Base-by-base conservation (phyloP, 1,284 basidiomycete genomes). In the Anthracocystis walkeri region DNA sequence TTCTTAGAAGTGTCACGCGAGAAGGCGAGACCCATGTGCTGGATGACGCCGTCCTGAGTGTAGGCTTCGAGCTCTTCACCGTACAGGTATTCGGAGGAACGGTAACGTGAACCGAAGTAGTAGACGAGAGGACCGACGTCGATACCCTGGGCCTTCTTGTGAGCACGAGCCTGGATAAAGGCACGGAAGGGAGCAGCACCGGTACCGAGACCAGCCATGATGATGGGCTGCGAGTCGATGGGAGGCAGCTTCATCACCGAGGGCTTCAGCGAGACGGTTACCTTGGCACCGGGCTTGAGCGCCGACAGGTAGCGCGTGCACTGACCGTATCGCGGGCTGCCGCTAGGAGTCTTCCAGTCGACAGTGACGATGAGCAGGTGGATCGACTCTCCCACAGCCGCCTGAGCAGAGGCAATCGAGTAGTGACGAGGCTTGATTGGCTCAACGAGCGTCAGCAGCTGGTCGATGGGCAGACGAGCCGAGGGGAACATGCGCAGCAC, bases 171-270 rank as follows among this genome's bases (percentile, higher is more conserved):
- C 86, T 98, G 96, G 72, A 97, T 90, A 89, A 98, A 99, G 12
- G 96, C 95, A 59, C 95, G 93, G 92, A 99, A 99, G 44, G 96
- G 96, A 14, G 96, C 96, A 6, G 95, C 96, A 69, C 95, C 96
- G 1, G 97, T 99, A 62, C 96, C 97, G 46, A 99, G 91, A 83
- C 96, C 96, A 53, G 96, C 95, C 93, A 99, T 95, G 87, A 99
- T 97, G 86, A 99, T 89, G 51, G 96, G 96, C 86, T 97, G 94
- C 65, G 88, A 89, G 84, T 91, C 88, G 84, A 91, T 89, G 4
- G 92, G 92, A 63, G 97, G 96, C 60, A 94, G 92, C 90, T 97
- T 99, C 96, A 99, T 99, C 52, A 99, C 96, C 82, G 94, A 96
- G 23, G 97, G 97, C 87, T 97, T 97, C 87, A 99, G 92, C 20